Conservation (phyloP, 768 basidiomycete species). For the Tulasnella sp. region DNA sequence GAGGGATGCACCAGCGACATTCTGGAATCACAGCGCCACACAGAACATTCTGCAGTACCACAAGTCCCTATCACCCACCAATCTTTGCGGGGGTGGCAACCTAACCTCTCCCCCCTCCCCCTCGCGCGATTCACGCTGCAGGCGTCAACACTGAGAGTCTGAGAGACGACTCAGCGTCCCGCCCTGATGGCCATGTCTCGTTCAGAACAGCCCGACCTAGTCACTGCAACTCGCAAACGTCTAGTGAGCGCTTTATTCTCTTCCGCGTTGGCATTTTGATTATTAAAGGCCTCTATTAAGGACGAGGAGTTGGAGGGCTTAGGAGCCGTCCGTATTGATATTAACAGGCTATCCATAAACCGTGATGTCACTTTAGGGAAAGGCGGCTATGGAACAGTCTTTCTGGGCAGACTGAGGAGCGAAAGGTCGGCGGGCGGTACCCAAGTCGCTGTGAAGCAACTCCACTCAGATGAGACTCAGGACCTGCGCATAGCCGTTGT, state of each 20-base stretch:
- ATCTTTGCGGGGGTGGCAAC: no score
- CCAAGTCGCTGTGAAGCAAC: slow-evolving; percentile 2
- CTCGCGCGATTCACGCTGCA: no score
- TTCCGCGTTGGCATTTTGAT: no score
- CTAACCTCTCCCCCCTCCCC: no score
- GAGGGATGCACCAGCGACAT: no score
- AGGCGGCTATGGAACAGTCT: slow-evolving; percentile 3
- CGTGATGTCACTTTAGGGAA: neutral
- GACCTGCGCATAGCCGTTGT: slow-evolving; percentile 1
- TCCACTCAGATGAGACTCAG: neutral
- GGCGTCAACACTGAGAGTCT: no score
- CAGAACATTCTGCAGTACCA: no score
- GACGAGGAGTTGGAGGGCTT: neutral
- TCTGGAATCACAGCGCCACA: no score
- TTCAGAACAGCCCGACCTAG: slow-evolving; percentile 56
- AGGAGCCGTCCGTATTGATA: neutral
- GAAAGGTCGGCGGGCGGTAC: neutral
- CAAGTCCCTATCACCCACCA: no score
- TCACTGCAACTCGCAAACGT: no score
- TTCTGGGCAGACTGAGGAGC: neutral
- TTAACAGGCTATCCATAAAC: neutral
- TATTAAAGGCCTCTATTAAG: slow-evolving; percentile 22
- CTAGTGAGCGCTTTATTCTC: no score
- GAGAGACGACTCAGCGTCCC: slow-evolving; percentile 40
- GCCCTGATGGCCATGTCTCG: slow-evolving; percentile 39